Conservation (phyloP, 805 yeast genomes). For the Cyberlindnera petersonii region DNA sequence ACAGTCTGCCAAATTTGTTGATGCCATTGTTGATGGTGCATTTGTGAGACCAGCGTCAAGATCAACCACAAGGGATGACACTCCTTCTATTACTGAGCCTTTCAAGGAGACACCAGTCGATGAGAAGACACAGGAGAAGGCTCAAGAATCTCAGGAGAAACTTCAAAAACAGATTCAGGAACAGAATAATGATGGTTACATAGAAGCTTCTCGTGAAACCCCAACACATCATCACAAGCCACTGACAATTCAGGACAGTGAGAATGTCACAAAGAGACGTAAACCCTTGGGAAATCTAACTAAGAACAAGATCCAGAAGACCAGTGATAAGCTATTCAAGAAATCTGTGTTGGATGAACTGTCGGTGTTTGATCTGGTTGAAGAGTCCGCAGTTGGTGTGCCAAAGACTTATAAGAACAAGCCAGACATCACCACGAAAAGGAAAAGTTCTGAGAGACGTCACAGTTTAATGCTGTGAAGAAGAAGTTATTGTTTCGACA, state of each 20-base stretch:
- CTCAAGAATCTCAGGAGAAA: background rate
- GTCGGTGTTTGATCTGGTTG: constrained; percentile 29
- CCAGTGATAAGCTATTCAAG: constrained; percentile 7
- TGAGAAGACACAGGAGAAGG: background rate
- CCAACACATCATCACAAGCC: constrained; percentile 14
- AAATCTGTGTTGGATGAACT: constrained; percentile 19
- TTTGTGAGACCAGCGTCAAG: constrained; percentile 9
- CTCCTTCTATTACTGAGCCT: background rate
- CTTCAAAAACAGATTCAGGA: background rate
- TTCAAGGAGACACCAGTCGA: background rate
- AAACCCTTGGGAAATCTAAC: constrained; percentile 21
- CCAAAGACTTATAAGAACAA: constrained; percentile 27
- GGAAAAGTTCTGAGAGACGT: constrained; percentile 22
- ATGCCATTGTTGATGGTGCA: constrained; percentile 43
- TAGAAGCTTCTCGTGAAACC: constrained; percentile 13
- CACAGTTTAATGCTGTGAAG: constrained; percentile 24
- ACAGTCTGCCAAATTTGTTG: constrained; percentile 53
- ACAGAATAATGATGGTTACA: constrained; percentile 5
- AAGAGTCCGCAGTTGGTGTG: constrained; percentile 27
- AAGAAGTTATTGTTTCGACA: no score
- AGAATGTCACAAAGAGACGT: constrained; percentile 28
- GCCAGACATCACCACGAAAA: constrained; percentile 21
- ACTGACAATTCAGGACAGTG: constrained; percentile 20
- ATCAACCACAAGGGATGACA: no score
- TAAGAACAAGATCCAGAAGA: constrained; percentile 20